phyloP scores from a whole-genome alignment of 768 basidiomycete genomes.

The Hemileccinum rubropunctum region DNA sequence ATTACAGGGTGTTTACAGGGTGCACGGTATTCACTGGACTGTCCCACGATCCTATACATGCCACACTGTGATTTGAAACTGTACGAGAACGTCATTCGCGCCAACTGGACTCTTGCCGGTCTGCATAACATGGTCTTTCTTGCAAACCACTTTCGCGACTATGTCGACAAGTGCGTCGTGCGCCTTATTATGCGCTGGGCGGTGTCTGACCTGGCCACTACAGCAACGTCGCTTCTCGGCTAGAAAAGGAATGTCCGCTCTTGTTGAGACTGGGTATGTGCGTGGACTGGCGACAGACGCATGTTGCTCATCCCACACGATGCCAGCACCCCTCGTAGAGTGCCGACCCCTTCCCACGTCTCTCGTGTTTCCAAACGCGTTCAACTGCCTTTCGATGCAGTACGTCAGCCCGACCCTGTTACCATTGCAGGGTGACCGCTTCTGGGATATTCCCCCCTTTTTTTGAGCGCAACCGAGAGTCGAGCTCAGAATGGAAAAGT shows the following conservation, averaged over 20 bases:
- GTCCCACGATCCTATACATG: conserved; percentile 70
- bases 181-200: not conserved
- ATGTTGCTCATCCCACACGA: conserved; percentile 6
- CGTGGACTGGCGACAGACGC: conserved; percentile 18
- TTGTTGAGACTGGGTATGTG: conserved; percentile 49
- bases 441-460: conserved; percentile 23
- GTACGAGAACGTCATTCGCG: conserved; percentile 62
- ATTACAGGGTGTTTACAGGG: conserved; percentile 26
- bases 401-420: conserved; percentile 32
- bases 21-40: conserved; percentile 28
- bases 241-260: conserved; percentile 51
- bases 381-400: conserved; percentile 66
- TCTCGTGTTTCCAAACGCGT: conserved; percentile 54
- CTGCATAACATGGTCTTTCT: conserved; percentile 54
- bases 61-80: conserved; percentile 75
- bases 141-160: conserved; percentile 65
- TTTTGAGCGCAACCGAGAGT: no score
- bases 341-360: conserved; percentile 49
- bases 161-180: conserved; percentile 57
- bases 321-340: conserved; percentile 48
- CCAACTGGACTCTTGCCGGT: conserved; percentile 53
- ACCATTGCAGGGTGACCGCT: conserved; percentile 17
- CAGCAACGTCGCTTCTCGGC: conserved; percentile 53
- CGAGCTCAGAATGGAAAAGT: not conserved
- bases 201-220: conserved; percentile 9